Percentiles rank a stretch among this genome's conserved stretches.
These are phyloP conservation scores for Trichoderma afroharzianum DNA, from an alignment of 2,329 filamentous ascomycete genomes.

Conservation along the genomic window DNA sequence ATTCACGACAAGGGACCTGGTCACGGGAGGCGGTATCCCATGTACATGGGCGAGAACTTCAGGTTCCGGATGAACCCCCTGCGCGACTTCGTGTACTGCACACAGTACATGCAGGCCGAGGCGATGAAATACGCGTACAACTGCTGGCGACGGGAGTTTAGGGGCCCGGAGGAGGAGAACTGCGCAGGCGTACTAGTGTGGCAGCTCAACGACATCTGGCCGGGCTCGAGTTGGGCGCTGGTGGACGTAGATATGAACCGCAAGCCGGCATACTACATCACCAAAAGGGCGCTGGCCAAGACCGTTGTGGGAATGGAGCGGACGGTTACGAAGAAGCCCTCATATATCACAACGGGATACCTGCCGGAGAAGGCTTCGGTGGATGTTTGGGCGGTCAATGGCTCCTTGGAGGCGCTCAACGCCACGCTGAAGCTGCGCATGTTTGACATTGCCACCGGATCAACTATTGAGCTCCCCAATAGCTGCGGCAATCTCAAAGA, in stretches of 20 bases:
- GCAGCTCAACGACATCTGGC: not conserved
- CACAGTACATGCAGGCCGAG: not conserved
- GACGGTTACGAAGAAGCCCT: not conserved
- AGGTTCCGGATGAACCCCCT: not conserved
- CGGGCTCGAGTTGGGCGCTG: not conserved
- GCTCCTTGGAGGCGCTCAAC: not conserved
- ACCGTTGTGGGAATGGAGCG: not conserved
- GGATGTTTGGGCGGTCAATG: not conserved
- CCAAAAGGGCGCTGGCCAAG: not conserved
- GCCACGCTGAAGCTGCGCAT: not conserved
- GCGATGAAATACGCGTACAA: not conserved
- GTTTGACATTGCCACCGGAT: not conserved
- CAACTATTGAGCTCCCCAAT: not conserved
- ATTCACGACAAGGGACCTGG: not conserved
- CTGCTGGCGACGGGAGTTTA: not conserved
- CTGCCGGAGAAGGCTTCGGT: not conserved
- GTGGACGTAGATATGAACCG: not conserved
- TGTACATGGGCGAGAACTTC: not conserved
- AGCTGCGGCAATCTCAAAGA: not conserved
- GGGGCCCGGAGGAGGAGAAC: not conserved
- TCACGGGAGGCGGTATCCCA: not conserved
- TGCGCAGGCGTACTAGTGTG: not conserved
- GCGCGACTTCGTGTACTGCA: not conserved
- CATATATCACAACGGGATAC: not conserved
- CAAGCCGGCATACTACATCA: not conserved